Evolutionary conservation across 257 asterid species (phyloP).

Genomic region (Verbena officinalis): DNA sequence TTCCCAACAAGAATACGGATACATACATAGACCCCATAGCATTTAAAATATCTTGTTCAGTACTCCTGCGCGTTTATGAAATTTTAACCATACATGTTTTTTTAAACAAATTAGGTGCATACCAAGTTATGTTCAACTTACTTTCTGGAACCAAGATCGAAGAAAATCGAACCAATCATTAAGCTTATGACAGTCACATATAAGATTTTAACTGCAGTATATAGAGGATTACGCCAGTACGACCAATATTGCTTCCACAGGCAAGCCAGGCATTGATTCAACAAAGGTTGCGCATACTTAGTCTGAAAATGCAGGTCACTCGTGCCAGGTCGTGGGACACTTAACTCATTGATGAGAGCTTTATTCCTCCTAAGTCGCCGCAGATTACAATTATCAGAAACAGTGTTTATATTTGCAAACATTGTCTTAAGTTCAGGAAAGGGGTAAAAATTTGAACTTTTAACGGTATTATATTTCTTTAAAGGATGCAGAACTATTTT

Average conservation of each 20-base stretch:
- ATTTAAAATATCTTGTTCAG: constrained; percentile 27
- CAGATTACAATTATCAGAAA: not conserved
- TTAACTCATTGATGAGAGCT: constrained; percentile 41
- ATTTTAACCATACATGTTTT: too few relatives aligned
- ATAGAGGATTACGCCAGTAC: constrained; percentile 36
- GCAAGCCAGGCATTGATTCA: constrained; percentile 31
- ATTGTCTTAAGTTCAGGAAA: too few relatives aligned
- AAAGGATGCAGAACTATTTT: too few relatives aligned
- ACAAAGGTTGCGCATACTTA: constrained; percentile 47
- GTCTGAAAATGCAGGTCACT: constrained; percentile 48
- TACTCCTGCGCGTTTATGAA: constrained; percentile 13
- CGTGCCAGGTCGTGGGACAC: constrained; percentile 43
- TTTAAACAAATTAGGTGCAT: too few relatives aligned
- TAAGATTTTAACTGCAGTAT: constrained; percentile 28
- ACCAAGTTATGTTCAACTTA: constrained; percentile 5
- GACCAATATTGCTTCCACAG: constrained; percentile 41
- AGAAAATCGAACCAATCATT: constrained; percentile 31
- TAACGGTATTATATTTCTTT: not conserved
- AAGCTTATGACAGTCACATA: constrained; percentile 14
- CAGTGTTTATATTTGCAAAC: not conserved
- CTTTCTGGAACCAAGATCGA: constrained; percentile 32
- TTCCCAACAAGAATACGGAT: constrained; percentile 31
- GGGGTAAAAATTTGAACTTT: too few relatives aligned
- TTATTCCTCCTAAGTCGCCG: constrained; percentile 39
- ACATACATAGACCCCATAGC: constrained; percentile 36